A percentile compares a stretch with the other conserved stretches of the same genome.
These are phyloP conservation scores for Hypocreales sp. DNA, from an alignment of 2,329 filamentous ascomycete genomes.

Conservation along the genomic window DNA sequence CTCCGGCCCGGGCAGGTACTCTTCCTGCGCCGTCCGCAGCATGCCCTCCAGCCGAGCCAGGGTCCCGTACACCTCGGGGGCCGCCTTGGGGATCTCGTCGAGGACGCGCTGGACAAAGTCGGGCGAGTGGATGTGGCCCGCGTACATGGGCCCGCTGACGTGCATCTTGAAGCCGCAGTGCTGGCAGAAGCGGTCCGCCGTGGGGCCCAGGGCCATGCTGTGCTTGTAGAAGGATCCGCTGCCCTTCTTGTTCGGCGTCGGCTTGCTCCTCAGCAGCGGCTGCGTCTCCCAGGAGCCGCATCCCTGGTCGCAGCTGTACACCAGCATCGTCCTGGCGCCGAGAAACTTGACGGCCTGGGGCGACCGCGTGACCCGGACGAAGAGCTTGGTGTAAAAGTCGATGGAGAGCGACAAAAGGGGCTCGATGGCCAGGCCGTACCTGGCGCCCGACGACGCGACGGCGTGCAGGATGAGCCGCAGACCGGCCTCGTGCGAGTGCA, in stretches of 20 bases:
- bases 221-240: conserved; percentile 63
- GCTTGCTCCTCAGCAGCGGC: conserved; percentile 54
- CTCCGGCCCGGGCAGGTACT: conserved; percentile 30
- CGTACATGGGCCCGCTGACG: conserved; percentile 88
- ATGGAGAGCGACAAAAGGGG: conserved; percentile 86
- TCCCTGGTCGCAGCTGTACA: conserved; percentile 80
- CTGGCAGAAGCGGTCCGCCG: conserved; percentile 49
- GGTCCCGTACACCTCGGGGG: conserved; percentile 62
- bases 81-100: conserved; percentile 49
- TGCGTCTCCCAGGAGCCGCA: conserved; percentile 90
- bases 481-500: conserved; percentile 77
- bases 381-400: conserved; percentile 86
- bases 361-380: conserved; percentile 66
- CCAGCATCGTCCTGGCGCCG: conserved; percentile 80
- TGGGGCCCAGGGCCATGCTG: conserved; percentile 55
- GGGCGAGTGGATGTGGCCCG: conserved; percentile 70
- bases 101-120: conserved; percentile 72
- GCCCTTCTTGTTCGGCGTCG: conserved; percentile 54
- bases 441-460: conserved; percentile 64
- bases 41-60: conserved; percentile 75
- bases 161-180: conserved; percentile 84
- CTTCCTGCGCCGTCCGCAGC: conserved; percentile 77
- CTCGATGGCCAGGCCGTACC: conserved; percentile 78
- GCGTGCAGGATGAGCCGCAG: conserved; percentile 74
- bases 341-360: conserved; percentile 81